phyloP scores from a whole-genome alignment of 129 eudicot species.

The Flaveria bidentis region DNA sequence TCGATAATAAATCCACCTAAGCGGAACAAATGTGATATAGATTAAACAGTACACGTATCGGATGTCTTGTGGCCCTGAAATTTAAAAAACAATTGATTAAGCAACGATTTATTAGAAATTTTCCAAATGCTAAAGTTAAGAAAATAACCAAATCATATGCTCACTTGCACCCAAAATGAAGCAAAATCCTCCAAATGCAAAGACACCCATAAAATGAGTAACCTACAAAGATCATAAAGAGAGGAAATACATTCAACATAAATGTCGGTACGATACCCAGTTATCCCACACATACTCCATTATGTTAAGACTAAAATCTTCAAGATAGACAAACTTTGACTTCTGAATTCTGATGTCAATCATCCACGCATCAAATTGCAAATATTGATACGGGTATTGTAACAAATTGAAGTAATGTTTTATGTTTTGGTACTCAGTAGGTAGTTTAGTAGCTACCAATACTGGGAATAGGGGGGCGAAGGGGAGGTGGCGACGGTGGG shows the following conservation, averaged over 20 bases:
- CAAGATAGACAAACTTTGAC: too few relatives aligned
- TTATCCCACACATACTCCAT: too few relatives aligned
- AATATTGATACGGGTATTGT: too few relatives aligned
- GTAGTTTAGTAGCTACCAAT: background rate
- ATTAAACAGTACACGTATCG: conserved; percentile 89
- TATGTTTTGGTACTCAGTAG: too few relatives aligned
- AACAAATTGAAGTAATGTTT: too few relatives aligned
- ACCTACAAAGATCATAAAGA: conserved; percentile 49
- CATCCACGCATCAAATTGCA: too few relatives aligned
- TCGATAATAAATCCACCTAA: conserved; percentile 90
- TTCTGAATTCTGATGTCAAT: too few relatives aligned
- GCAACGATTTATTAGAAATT: background rate
- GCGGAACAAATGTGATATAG: conserved; percentile 81
- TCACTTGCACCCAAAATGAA: conserved; percentile 96
- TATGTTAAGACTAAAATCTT: too few relatives aligned
- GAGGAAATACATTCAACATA: background rate
- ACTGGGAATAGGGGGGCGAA: too few relatives aligned
- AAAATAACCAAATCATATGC: conserved; percentile 19
- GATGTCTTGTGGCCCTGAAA: conserved; percentile 91
- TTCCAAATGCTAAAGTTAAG: background rate
- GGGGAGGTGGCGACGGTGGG: too few relatives aligned
- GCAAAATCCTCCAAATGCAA: conserved; percentile 98
- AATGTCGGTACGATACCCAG: too few relatives aligned
- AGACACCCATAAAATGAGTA: too few relatives aligned
- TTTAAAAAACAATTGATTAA: background rate